Evolutionary conservation across 495 filamentous ascomycete genomes (phyloP).

Genomic region (Penicillium parvum): DNA sequence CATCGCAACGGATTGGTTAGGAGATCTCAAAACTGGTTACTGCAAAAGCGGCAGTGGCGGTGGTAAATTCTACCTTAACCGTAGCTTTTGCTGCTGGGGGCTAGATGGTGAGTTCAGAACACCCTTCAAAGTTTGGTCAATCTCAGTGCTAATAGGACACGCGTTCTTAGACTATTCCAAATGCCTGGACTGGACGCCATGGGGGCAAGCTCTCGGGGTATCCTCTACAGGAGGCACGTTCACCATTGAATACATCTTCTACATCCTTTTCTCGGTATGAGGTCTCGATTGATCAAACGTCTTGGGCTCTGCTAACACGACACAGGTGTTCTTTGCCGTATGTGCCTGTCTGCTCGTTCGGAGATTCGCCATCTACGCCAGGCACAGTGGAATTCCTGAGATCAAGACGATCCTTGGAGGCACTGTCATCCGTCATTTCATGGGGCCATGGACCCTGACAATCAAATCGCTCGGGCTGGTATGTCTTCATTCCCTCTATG

Average conservation of each 20-base stretch:
- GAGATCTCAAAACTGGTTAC: slow-evolving; percentile 88
- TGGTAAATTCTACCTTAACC: slow-evolving; percentile 85
- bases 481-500: slow-evolving; percentile 28
- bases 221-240: slow-evolving; percentile 63
- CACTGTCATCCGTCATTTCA: slow-evolving; percentile 86
- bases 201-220: slow-evolving; percentile 70
- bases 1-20: slow-evolving; percentile 90
- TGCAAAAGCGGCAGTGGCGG: slow-evolving; percentile 70
- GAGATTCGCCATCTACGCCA: slow-evolving; percentile 81
- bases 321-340: slow-evolving; percentile 72
- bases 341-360: slow-evolving; percentile 77
- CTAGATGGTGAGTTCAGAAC: slow-evolving; percentile 57
- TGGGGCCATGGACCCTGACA: slow-evolving; percentile 88
- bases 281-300: neutral
- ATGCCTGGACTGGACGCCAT: slow-evolving; percentile 80
- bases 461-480: slow-evolving; percentile 92
- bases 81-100: slow-evolving; percentile 87
- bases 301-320: slow-evolving; percentile 11
- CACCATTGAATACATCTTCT: slow-evolving; percentile 82
- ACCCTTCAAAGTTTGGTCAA: neutral
- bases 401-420: slow-evolving; percentile 96
- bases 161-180: slow-evolving; percentile 53
- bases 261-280: slow-evolving; percentile 69
- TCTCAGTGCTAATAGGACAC: slow-evolving; percentile 2
- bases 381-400: slow-evolving; percentile 95